These are phyloP conservation scores for Magnusiomyces ingens DNA, from an alignment of 1,139 yeast genomes.

Conservation along the genomic window DNA sequence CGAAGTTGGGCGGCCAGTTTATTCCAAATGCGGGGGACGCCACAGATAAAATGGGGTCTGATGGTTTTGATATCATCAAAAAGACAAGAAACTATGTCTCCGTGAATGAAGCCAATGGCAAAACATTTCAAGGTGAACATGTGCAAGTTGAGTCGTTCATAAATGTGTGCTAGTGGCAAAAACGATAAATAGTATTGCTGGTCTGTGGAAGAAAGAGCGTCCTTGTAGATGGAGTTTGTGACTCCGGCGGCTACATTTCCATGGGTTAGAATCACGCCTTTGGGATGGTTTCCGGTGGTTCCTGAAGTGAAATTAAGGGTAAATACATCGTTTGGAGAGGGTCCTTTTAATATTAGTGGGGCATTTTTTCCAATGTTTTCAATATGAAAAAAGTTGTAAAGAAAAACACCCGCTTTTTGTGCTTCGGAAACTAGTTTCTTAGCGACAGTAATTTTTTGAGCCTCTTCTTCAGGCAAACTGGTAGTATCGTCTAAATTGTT, in stretches of 20 bases:
- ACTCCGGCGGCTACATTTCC: constrained; percentile 46
- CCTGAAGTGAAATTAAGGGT: constrained; percentile 75
- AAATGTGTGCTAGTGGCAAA: constrained; percentile 66
- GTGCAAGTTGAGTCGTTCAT: constrained; percentile 38
- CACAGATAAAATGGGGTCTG: constrained; percentile 47
- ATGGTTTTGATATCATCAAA: constrained; percentile 50
- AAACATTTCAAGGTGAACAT: constrained; percentile 27
- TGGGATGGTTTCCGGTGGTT: constrained; percentile 58
- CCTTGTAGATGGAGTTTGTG: constrained; percentile 27
- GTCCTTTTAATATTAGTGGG: constrained; percentile 43
- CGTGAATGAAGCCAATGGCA: constrained; percentile 42
- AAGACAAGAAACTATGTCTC: constrained; percentile 35
- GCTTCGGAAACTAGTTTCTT: constrained; percentile 30
- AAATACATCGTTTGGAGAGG: constrained; percentile 47
- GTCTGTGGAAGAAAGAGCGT: neutral
- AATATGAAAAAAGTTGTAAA: constrained; percentile 47
- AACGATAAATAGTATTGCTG: constrained; percentile 32
- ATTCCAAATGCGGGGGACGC: constrained; percentile 61
- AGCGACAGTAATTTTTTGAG: constrained; percentile 9
- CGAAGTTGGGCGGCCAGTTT: constrained; percentile 51
- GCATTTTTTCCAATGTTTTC: constrained; percentile 47
- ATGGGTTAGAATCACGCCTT: constrained; percentile 61
- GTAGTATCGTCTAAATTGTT: constrained; percentile 24
- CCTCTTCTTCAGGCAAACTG: constrained; percentile 24
- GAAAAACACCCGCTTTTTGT: constrained; percentile 29